These are phyloP conservation scores for Ceratobasidium papillatum DNA, from an alignment of 1,284 basidiomycete genomes.

Conservation along the genomic window DNA sequence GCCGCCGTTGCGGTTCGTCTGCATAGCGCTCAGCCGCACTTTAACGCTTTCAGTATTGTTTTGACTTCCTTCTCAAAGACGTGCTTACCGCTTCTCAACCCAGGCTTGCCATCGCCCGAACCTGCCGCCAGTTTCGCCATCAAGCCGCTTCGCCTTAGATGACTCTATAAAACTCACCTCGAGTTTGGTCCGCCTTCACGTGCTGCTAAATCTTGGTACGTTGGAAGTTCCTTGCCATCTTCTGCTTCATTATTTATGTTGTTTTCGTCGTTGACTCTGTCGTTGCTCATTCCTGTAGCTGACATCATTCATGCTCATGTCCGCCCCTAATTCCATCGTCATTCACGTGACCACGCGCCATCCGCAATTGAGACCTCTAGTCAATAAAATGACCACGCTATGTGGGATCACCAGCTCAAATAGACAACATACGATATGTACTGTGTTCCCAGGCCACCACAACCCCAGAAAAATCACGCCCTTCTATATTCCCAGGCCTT, in stretches of 20 bases:
- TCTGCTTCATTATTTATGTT: slow-evolving; percentile 44
- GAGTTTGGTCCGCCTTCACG: slow-evolving; percentile 43
- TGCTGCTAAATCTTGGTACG: slow-evolving; percentile 76
- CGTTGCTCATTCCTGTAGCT: slow-evolving; percentile 19
- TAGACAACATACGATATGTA: too few species aligned
- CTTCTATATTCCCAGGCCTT: too few species aligned
- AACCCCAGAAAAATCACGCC: too few species aligned
- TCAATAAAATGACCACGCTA: too few species aligned
- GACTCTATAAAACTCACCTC: slow-evolving; percentile 24
- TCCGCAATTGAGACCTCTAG: not conserved
- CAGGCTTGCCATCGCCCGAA: slow-evolving; percentile 84
- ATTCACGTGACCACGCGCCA: slow-evolving; percentile 4
- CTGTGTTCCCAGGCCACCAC: too few species aligned
- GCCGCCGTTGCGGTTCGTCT: slow-evolving; percentile 64
- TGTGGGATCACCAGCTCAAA: too few species aligned
- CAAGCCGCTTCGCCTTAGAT: slow-evolving; percentile 51
- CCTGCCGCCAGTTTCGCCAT: slow-evolving; percentile 59
- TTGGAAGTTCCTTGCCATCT: slow-evolving; percentile 71
- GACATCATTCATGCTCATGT: slow-evolving; percentile 16
- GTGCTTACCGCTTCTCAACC: slow-evolving; percentile 79
- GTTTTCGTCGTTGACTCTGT: slow-evolving; percentile 2
- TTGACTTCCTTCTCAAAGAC: not conserved
- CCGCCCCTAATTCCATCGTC: not conserved
- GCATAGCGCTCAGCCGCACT: slow-evolving; percentile 83
- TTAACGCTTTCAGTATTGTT: slow-evolving; percentile 27